phyloP scores from a whole-genome alignment of 1,284 basidiomycete genomes.

The Ustilago esculenta region DNA sequence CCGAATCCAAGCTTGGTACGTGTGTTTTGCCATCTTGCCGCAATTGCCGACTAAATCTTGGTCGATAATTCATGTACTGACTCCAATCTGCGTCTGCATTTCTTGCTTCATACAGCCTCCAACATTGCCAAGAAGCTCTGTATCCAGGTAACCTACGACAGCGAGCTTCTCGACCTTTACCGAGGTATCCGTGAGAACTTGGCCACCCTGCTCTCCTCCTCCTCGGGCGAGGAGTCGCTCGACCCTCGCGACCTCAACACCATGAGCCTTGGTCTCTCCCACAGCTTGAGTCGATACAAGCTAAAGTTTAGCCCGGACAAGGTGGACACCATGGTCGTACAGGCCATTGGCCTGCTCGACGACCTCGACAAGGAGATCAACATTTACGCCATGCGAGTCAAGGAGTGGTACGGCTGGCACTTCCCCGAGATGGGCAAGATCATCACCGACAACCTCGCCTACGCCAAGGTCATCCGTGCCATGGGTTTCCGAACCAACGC shows the following conservation, averaged over 20 bases:
- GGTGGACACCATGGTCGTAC: slow-evolving; percentile 99
- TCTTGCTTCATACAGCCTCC: slow-evolving; percentile 52
- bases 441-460: slow-evolving; percentile 94
- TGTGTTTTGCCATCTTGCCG: slow-evolving; percentile 20
- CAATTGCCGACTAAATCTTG: too few species aligned
- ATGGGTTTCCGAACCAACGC: slow-evolving; percentile 81
- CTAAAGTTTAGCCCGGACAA: slow-evolving; percentile 99
- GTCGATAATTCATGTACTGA: background rate
- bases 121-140: slow-evolving; percentile 93
- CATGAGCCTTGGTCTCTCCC: slow-evolving; percentile 96
- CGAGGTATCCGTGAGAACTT: slow-evolving; percentile 93
- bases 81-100: too few species aligned
- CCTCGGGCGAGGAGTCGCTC: slow-evolving; percentile 63
- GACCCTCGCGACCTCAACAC: slow-evolving; percentile 89
- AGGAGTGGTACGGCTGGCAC: slow-evolving; percentile 99
- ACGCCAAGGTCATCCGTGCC: slow-evolving; percentile 75
- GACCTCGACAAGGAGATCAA: slow-evolving; percentile 99
- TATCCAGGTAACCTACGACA: slow-evolving; percentile 82
- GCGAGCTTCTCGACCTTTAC: slow-evolving; percentile 83
- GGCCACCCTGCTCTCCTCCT: slow-evolving; percentile 75
- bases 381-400: slow-evolving; percentile 98
- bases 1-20: slow-evolving; percentile 89
- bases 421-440: slow-evolving; percentile 99
- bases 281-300: slow-evolving; percentile 97
- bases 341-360: slow-evolving; percentile 97